These are phyloP conservation scores for Rhododendron griersonianum DNA, from an alignment of 148 eudicot genomes.

Conservation along the genomic window DNA sequence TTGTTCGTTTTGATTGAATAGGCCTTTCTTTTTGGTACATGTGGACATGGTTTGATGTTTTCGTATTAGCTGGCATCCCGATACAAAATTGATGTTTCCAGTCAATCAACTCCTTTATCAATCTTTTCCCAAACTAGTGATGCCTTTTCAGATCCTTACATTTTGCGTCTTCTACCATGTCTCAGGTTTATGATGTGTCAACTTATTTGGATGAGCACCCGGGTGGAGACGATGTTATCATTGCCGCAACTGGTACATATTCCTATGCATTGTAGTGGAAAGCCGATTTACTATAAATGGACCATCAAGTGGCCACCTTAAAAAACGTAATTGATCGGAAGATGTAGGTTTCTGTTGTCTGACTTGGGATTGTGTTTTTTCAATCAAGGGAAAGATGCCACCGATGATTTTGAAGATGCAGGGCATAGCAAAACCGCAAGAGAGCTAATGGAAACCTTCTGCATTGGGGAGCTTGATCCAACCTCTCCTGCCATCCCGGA, in stretches of 20 bases:
- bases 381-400: slow-evolving; percentile 74
- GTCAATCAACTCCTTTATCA: background rate
- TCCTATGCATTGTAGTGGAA: background rate
- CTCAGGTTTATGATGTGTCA: slow-evolving; percentile 90
- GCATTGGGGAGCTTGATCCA: slow-evolving; percentile 79
- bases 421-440: slow-evolving; percentile 83
- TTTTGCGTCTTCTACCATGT: background rate
- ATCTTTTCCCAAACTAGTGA: background rate
- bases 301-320: background rate
- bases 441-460: slow-evolving; percentile 63
- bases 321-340: background rate
- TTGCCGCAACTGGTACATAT: slow-evolving; percentile 52
- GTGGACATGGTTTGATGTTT: background rate
- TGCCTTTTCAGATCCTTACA: background rate
- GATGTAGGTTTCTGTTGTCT: background rate
- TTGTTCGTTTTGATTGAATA: background rate
- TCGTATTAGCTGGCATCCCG: background rate
- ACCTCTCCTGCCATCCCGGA: slow-evolving; percentile 45
- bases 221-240: slow-evolving; percentile 89
- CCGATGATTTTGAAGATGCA: slow-evolving; percentile 95
- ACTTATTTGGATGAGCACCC: slow-evolving; percentile 90
- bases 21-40: background rate
- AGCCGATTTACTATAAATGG: background rate
- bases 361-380: background rate
- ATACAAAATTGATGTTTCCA: background rate